Evolutionary conservation across 2,329 filamentous ascomycete species (phyloP), one percentile per base, ranked within the genome.

Genomic region (Aspergillus texensis): DNA sequence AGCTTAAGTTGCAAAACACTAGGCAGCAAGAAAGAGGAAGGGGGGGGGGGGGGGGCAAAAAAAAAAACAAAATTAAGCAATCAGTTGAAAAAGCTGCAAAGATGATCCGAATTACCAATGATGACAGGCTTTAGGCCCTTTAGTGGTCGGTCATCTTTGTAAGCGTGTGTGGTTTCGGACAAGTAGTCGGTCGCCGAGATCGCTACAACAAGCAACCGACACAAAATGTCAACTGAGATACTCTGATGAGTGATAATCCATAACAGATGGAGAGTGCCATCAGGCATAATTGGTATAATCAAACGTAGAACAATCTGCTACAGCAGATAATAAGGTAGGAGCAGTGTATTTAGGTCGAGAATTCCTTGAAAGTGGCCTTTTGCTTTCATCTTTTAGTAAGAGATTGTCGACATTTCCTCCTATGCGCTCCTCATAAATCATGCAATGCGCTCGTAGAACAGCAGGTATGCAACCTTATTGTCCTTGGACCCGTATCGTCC

Each of bases 391-490:
- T n/a, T 59, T 34, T 43, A 19, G 36, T n/a, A 30, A 53, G 34
- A 32, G 24, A 32, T 34, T 24, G 58, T 28, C 12, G 34, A 32
- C 16, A 9, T 50, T 34, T 36, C 43, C 12, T 30, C 36, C 30
- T 43, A 36, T 36, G 45, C 24, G 24, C 34, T 50, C 36, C 36
- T 50, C 41, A 24, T 45, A 26, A 56, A 63, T 74, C 67, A 77
- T 62, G 69, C 72, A 63, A 95, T 86, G 72, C 88, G 88, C 81
- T 97, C 91, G 78, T 99, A 99, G 81, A 99, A 96, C 74, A 99
- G 81, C 69, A 99, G 88, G 80, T 99, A 99, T 4, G 95, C 95
- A 63, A 97, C 94, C 84, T 96, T 97, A 84, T 94, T 97, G 78
- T 98, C 94, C 79, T 92, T 93, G 74, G 91, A 79, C 21, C 84